These are phyloP conservation scores for Neopestalotiopsis clavispora DNA, from an alignment of 2,329 filamentous ascomycete genomes.

Conservation along the genomic window DNA sequence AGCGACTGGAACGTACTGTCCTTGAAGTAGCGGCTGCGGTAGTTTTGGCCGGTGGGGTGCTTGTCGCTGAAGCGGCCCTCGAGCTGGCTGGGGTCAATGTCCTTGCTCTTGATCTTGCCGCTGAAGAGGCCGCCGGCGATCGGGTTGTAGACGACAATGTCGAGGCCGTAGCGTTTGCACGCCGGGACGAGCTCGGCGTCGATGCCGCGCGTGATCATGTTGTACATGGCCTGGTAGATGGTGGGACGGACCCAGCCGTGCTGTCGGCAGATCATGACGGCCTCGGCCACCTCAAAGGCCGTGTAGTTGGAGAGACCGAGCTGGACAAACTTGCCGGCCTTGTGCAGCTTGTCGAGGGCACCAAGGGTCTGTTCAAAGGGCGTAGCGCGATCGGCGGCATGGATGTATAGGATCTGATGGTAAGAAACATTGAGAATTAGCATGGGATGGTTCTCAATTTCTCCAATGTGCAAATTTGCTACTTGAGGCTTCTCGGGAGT, in stretches of 20 bases:
- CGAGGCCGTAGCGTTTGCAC: slow-evolving; percentile 76
- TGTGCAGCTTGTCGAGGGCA: slow-evolving; percentile 80
- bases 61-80: slow-evolving; percentile 74
- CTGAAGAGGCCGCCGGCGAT: slow-evolving; percentile 81
- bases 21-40: slow-evolving; percentile 74
- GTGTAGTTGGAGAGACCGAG: slow-evolving; percentile 86
- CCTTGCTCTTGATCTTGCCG: slow-evolving; percentile 75
- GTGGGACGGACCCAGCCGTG: slow-evolving; percentile 83
- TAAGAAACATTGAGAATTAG: neutral
- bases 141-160: slow-evolving; percentile 83
- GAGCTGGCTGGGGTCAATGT: slow-evolving; percentile 55
- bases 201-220: slow-evolving; percentile 76
- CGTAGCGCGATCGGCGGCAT: slow-evolving; percentile 70
- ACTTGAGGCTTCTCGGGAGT: neutral
- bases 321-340: slow-evolving; percentile 82
- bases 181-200: slow-evolving; percentile 76
- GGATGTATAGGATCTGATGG: slow-evolving; percentile 70
- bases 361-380: slow-evolving; percentile 82
- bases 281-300: slow-evolving; percentile 85
- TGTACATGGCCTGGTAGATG: slow-evolving; percentile 90
- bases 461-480: neutral
- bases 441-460: no score
- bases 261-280: slow-evolving; percentile 78
- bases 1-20: slow-evolving; percentile 69
- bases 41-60: slow-evolving; percentile 53